phyloP scores from a whole-genome alignment of 116 monocot genomes.

The Posidonia oceanica region DNA sequence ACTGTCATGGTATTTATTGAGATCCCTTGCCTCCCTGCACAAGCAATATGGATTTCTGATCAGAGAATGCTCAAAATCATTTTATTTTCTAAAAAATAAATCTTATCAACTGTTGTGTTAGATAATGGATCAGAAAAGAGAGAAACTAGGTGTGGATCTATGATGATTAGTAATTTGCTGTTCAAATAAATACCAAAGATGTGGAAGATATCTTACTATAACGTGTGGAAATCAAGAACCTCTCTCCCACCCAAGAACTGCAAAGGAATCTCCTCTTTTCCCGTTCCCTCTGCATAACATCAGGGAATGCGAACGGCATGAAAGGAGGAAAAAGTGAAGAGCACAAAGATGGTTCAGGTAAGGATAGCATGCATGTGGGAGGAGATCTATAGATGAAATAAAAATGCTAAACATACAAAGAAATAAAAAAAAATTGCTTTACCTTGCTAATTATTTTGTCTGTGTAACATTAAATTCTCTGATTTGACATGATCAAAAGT shows the following conservation, averaged over 20 bases:
- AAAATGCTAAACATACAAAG: background rate
- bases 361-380: background rate
- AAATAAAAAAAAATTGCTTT: background rate
- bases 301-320: conserved; percentile 24
- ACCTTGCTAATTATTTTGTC: conserved; percentile 1
- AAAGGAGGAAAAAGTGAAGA: conserved; percentile 7
- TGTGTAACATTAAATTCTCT: conserved; percentile 18
- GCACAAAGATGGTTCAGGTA: background rate
- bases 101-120: no score
- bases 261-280: conserved; percentile 42
- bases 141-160: no score
- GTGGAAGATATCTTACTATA: background rate
- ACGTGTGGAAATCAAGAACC: background rate
- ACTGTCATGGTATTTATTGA: conserved; percentile 10
- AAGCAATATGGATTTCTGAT: conserved; percentile 7
- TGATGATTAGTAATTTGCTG: no score
- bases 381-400: background rate
- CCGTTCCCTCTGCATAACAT: conserved; percentile 31
- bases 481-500: conserved; percentile 80
- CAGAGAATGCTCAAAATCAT: no score
- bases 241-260: conserved; percentile 28
- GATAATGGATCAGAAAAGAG: no score
- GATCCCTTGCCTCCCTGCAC: conserved; percentile 41
- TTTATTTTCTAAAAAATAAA: no score
- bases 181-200: no score